A percentile compares a stretch with the other conserved stretches of the same genome.
phyloP scores from a whole-genome alignment of 495 filamentous ascomycete species.

The Lineolata rhizophorae region DNA sequence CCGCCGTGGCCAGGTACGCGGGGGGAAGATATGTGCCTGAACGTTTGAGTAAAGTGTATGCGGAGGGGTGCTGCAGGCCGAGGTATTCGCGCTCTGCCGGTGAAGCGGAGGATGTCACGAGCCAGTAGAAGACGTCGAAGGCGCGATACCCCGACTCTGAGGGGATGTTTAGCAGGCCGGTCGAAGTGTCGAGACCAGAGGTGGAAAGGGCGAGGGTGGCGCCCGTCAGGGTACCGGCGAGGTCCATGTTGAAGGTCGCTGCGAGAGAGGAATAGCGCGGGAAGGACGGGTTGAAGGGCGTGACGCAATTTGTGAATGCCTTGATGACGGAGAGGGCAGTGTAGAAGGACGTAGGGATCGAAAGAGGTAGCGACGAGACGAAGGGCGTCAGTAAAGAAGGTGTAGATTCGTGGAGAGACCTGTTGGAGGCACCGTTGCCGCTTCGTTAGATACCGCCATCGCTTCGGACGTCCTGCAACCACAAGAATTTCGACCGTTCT shows the following conservation, averaged over 20 bases:
- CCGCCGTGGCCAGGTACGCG: conserved; percentile 74
- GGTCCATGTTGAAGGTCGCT: conserved; percentile 57
- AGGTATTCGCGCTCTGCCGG: conserved; percentile 81
- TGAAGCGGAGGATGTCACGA: conserved; percentile 73
- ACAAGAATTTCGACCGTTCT: not conserved
- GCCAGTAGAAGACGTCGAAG: conserved; percentile 98
- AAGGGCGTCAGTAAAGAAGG: conserved; percentile 72
- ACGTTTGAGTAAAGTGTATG: conserved; percentile 56
- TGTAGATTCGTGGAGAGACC: conserved; percentile 70
- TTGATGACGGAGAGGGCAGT: conserved; percentile 57
- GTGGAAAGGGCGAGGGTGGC: conserved; percentile 62
- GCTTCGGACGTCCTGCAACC: too few species aligned
- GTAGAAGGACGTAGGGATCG: conserved; percentile 49
- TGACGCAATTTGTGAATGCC: conserved; percentile 71
- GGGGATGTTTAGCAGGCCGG: conserved; percentile 66
- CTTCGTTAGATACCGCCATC: too few species aligned
- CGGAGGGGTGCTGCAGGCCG: conserved; percentile 55
- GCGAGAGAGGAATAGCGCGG: conserved; percentile 64
- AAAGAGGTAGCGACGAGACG: conserved; percentile 53
- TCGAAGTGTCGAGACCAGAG: conserved; percentile 65
- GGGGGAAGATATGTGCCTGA: conserved; percentile 78
- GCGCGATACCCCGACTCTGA: conserved; percentile 63
- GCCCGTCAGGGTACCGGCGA: conserved; percentile 55
- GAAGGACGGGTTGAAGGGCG: conserved; percentile 70
- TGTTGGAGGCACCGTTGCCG: conserved; percentile 15